These are phyloP conservation scores for Ambrosiella beaveri DNA, from an alignment of 2,329 filamentous ascomycete genomes.

Conservation along the genomic window DNA sequence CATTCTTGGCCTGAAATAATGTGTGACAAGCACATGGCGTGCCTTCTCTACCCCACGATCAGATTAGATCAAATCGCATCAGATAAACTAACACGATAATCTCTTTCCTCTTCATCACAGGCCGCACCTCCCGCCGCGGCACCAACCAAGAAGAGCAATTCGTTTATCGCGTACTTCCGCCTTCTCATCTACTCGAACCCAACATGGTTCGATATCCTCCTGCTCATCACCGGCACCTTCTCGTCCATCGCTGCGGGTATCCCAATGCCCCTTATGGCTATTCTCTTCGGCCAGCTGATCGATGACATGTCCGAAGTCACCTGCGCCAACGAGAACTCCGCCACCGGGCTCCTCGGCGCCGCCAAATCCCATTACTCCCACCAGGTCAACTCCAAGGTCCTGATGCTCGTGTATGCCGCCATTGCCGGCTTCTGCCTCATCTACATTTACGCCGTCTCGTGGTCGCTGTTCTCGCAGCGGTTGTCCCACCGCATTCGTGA, in stretches of 20 bases:
- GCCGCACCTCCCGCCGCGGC: neutral
- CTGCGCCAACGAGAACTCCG: conserved; percentile 23
- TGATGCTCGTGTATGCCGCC: conserved; percentile 45
- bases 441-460: conserved; percentile 46
- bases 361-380: conserved; percentile 21
- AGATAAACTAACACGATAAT: neutral
- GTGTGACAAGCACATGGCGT: neutral
- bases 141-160: conserved; percentile 3
- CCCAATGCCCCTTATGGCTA: conserved; percentile 45
- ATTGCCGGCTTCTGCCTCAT: conserved; percentile 46
- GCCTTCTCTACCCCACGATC: neutral
- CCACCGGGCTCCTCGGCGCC: conserved; percentile 1
- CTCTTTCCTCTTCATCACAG: neutral
- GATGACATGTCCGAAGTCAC: conserved; percentile 41
- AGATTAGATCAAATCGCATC: neutral
- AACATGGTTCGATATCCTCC: conserved; percentile 25
- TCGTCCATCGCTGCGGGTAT: conserved; percentile 40
- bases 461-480: conserved; percentile 46
- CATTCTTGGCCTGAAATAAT: neutral
- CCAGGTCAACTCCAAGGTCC: conserved; percentile 37
- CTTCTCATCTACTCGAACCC: conserved; percentile 30
- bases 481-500: conserved; percentile 46
- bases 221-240: conserved; percentile 25
- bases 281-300: conserved; percentile 46
- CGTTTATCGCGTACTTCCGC: conserved; percentile 25